Evolutionary conservation across 352 stramenopile genomes (phyloP).

Genomic region (Globisporangium orthogonon): DNA sequence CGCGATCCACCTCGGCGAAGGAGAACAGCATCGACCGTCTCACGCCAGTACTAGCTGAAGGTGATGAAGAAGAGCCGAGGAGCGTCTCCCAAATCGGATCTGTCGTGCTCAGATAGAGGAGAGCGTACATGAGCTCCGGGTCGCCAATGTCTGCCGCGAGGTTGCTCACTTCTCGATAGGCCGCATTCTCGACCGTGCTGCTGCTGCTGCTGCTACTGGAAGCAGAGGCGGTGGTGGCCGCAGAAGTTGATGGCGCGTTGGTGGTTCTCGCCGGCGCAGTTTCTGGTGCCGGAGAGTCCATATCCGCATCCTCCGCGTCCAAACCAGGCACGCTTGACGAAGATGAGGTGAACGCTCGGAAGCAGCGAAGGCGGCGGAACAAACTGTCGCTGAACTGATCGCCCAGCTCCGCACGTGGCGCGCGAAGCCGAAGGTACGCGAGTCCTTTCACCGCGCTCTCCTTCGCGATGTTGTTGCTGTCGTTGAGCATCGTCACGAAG

Average conservation of each 20-base stretch:
- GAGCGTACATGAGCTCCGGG: slow-evolving; percentile 73
- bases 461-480: slow-evolving; percentile 51
- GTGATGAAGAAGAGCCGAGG: slow-evolving; percentile 4
- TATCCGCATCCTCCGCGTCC: slow-evolving; percentile 21
- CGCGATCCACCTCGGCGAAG: slow-evolving; percentile 33
- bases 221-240: slow-evolving; percentile 6
- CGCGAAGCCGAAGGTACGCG: slow-evolving; percentile 56
- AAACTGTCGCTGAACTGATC: slow-evolving; percentile 70
- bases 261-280: slow-evolving; percentile 3
- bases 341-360: slow-evolving; percentile 51
- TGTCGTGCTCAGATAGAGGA: slow-evolving; percentile 76
- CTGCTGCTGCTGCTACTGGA: not conserved
- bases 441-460: slow-evolving; percentile 76
- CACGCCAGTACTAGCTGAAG: not conserved
- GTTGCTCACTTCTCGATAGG: slow-evolving; percentile 82
- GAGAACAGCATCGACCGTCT: slow-evolving; percentile 23
- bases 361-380: slow-evolving; percentile 72
- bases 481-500: slow-evolving; percentile 78
- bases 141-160: slow-evolving; percentile 74
- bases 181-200: slow-evolving; percentile 59
- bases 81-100: slow-evolving; percentile 58
- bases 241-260: not conserved
- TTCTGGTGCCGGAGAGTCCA: slow-evolving; percentile 1
- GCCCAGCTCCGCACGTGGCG: slow-evolving; percentile 44
- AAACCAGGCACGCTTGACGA: slow-evolving; percentile 14